Evolutionary conservation across 1,284 basidiomycete species (phyloP), one percentile per base, ranked within the genome.

Genomic region (Trametes pubescens): DNA sequence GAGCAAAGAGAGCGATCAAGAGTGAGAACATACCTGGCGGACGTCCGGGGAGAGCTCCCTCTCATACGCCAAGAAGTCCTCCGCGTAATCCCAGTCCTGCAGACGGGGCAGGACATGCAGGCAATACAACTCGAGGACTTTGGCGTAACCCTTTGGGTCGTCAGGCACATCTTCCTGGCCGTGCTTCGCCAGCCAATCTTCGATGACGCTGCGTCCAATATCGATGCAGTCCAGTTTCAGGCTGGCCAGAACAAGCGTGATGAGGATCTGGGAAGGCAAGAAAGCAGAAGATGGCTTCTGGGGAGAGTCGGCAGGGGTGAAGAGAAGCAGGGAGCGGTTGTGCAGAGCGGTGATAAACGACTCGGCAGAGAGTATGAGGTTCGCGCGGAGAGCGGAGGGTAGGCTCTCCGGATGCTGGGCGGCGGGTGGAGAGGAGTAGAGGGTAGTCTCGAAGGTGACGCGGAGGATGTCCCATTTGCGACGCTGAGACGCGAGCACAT

Each of bases 381-480:
- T 81, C 18, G 81, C 79, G 29, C 83, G 81, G 40, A 91, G 76
- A 0, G 81, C 64, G 10, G 80, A 74, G 0, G 89, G 87, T 26
- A 90, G 73, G 8, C 75, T 72, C 4, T 80, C 76, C 3, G 73
- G 61, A 40, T 77, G 77, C 21, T 84, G 75, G 0, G 78, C 65
- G 1, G 82, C 75, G 34, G 79, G 77, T 0, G 87, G 86, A 0
- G 89, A 82, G 8, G 84, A 76, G 72, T 89, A 91, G 34, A 91
- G 77, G 0, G 89, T 92, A 0, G 88, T 87, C 73, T 94, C 92
- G 64, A 93, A 83, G 0, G 91, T 93, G 68, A 94, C 88, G 24
- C 92, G 84, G 5, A 94, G 85, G 58, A 94, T 86, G 69, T 94
- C 92, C 92, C 92, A 94, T 79, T 92, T 93, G 57, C 88, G 81